Conservation (phyloP, 345 rosid species). For the Citropsis articulata region DNA sequence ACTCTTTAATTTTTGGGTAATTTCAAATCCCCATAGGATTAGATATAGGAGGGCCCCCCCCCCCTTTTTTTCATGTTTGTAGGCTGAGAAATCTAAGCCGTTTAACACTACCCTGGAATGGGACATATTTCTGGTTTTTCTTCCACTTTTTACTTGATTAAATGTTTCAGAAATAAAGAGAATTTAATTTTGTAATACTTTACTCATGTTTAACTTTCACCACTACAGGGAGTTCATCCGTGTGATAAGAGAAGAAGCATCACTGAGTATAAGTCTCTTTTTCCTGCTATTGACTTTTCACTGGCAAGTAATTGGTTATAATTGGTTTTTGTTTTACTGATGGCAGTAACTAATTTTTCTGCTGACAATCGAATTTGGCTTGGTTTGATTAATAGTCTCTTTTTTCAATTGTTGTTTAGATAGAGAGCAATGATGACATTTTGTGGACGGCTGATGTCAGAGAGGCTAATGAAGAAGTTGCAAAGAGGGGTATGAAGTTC, state of each 20-base stretch:
- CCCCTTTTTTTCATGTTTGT: background rate
- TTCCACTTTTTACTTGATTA: background rate
- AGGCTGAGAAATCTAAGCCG: background rate
- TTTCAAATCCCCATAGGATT: background rate
- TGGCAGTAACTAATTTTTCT: background rate
- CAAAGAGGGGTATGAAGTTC: slow-evolving; percentile 66
- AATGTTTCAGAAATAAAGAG: background rate
- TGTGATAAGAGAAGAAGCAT: slow-evolving; percentile 78
- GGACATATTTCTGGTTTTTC: background rate
- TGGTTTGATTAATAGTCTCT: background rate
- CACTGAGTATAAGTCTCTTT: slow-evolving; percentile 48
- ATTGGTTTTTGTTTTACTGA: background rate
- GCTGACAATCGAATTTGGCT: background rate
- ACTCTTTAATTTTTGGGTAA: background rate
- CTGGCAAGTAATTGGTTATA: slow-evolving; percentile 43
- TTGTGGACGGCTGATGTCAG: slow-evolving; percentile 56
- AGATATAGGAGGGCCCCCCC: background rate
- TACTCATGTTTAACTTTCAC: slow-evolving; percentile 6
- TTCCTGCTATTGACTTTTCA: slow-evolving; percentile 82
- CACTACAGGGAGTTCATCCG: slow-evolving; percentile 71
- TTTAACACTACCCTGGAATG: background rate
- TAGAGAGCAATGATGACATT: slow-evolving; percentile 50
- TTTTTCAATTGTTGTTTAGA: slow-evolving; percentile 31
- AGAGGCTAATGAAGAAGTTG: slow-evolving; percentile 60
- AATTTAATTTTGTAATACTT: background rate